These are phyloP conservation scores for Lachnellula arida DNA, from an alignment of 2,329 filamentous ascomycete species.

Conservation along the genomic window DNA sequence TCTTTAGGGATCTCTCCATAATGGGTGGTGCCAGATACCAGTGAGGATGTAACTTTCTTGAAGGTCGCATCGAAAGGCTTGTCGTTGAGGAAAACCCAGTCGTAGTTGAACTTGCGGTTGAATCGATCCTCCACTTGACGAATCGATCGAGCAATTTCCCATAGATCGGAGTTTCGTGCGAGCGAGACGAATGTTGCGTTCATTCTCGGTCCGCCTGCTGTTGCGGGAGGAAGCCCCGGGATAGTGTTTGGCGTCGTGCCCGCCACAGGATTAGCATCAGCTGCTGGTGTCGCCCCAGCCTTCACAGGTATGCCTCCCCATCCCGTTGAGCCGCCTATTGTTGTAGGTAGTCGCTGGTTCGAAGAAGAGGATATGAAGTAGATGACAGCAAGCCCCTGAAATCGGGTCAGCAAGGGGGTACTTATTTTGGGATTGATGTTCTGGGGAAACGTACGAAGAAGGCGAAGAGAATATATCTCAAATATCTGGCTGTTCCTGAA, in stretches of 20 bases:
- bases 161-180: conserved; percentile 87
- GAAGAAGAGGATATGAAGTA: conserved; percentile 74
- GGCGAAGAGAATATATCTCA: conserved; percentile 75
- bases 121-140: conserved; percentile 97
- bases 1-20: conserved; percentile 87
- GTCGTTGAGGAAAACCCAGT: conserved; percentile 99
- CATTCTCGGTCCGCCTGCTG: conserved; percentile 67
- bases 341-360: conserved; percentile 34
- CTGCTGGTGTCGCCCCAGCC: conserved; percentile 22
- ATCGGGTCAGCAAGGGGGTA: background rate
- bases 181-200: conserved; percentile 98
- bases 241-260: conserved; percentile 27
- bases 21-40: conserved; percentile 88
- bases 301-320: conserved; percentile 23
- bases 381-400: conserved; percentile 62
- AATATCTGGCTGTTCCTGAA: conserved; percentile 53
- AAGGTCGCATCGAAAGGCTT: conserved; percentile 89
- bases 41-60: conserved; percentile 81
- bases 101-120: conserved; percentile 94
- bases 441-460: conserved; percentile 62
- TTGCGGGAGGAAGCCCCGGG: conserved; percentile 36
- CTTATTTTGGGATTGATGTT: background rate
- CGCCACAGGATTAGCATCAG: conserved; percentile 15
- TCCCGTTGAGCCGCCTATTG: conserved; percentile 21
- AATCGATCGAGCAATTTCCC: conserved; percentile 96